Conservation (phyloP, 305 asterid species). For the Fraxinus paxiana region DNA sequence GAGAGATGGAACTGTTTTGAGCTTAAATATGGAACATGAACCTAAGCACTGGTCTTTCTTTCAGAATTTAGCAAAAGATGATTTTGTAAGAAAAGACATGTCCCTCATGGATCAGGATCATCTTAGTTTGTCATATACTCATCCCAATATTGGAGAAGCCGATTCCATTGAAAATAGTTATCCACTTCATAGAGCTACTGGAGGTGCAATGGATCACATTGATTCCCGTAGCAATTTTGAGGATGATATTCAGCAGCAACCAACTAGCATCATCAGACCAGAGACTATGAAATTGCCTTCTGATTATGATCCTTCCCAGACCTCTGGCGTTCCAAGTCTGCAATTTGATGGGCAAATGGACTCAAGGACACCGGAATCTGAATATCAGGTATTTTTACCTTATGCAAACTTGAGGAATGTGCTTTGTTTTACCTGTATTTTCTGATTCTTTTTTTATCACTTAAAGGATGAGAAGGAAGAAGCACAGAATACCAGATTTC, state of each 20-base stretch:
- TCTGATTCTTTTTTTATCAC: conserved; percentile 13
- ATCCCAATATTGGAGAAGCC: conserved; percentile 44
- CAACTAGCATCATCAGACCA: conserved; percentile 34
- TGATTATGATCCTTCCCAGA: conserved; percentile 52
- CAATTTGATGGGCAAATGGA: conserved; percentile 40
- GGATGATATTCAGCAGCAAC: conserved; percentile 42
- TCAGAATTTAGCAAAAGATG: conserved; percentile 70
- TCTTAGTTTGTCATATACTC: conserved; percentile 44
- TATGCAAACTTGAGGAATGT: conserved; percentile 3
- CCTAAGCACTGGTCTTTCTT: conserved; percentile 80
- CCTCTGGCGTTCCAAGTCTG: conserved; percentile 37
- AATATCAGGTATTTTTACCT: conserved; percentile 49
- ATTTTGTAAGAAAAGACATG: conserved; percentile 53
- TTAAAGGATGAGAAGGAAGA: conserved; percentile 60
- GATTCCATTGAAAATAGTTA: conserved; percentile 43
- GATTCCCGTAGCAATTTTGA: conserved; percentile 38
- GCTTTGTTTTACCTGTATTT: conserved; percentile 12
- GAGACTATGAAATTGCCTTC: conserved; percentile 51
- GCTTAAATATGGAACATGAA: conserved; percentile 69
- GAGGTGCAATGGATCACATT: conserved; percentile 35
- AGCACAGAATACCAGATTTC: conserved; percentile 45
- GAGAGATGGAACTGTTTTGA: conserved; percentile 61
- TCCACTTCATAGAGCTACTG: conserved; percentile 41
- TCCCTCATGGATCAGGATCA: conserved; percentile 95
- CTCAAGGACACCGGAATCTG: conserved; percentile 42